Conservation (phyloP, 2,329 filamentous ascomycete genomes). For the Escovopsis sp. region DNA sequence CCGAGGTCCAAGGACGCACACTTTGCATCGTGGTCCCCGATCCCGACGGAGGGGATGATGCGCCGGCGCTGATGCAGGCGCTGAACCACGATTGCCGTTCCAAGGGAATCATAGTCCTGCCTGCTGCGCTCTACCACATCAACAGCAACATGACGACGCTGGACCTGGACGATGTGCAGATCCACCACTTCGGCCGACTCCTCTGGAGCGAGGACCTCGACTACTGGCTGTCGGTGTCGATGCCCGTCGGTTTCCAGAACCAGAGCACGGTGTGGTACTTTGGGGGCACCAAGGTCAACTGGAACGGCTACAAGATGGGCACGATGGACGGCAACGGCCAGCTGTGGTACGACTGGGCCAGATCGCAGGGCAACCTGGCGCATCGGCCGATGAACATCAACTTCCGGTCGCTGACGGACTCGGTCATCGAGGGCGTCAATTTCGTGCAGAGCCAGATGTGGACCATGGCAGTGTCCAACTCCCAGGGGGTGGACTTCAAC, state of each 20-base stretch:
- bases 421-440: slow-evolving; percentile 28
- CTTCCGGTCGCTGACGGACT: slow-evolving; percentile 27
- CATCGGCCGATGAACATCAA: slow-evolving; percentile 37
- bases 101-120: slow-evolving; percentile 17
- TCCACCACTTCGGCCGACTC: slow-evolving; percentile 25
- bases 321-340: slow-evolving; percentile 45
- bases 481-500: slow-evolving; percentile 28
- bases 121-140: slow-evolving; percentile 20
- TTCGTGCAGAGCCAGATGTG: slow-evolving; percentile 47
- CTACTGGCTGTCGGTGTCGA: slow-evolving; percentile 36
- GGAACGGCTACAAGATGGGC: slow-evolving; percentile 34
- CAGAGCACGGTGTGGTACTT: slow-evolving; percentile 38
- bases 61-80: slow-evolving; percentile 15
- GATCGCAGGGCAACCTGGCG: slow-evolving; percentile 27
- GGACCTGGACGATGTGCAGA: slow-evolving; percentile 21
- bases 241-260: slow-evolving; percentile 38
- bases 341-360: slow-evolving; percentile 39
- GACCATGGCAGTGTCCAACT: slow-evolving; percentile 37
- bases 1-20: slow-evolving; percentile 9
- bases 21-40: slow-evolving; percentile 16
- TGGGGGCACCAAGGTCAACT: slow-evolving; percentile 34
- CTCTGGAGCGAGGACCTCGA: slow-evolving; percentile 29
- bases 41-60: slow-evolving; percentile 15
- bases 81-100: slow-evolving; percentile 16
- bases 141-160: slow-evolving; percentile 19